A percentile compares a stretch with the other conserved stretches of the same genome.
Conservation (phyloP, 495 filamentous ascomycete genomes). For the Pyronema domesticum region DNA sequence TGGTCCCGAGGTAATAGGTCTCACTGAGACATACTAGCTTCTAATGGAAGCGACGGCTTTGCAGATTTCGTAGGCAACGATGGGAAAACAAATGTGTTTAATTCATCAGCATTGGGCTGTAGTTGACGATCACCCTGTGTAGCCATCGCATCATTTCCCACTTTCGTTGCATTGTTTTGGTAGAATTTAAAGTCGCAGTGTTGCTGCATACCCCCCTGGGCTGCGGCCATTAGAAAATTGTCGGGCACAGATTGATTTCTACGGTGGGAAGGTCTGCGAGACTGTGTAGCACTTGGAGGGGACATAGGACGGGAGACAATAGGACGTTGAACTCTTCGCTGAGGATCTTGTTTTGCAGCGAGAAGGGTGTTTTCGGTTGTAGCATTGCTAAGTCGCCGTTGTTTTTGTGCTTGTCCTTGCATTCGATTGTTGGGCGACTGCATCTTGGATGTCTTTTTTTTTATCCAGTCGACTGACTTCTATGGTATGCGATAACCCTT, state of each 20-base stretch:
- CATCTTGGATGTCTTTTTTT: slow-evolving; percentile 10
- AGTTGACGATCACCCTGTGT: background rate
- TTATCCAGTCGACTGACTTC: background rate
- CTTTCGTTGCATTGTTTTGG: slow-evolving; percentile 9
- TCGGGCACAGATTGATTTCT: slow-evolving; percentile 19
- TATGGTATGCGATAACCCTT: too few species aligned
- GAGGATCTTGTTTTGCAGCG: slow-evolving; percentile 20
- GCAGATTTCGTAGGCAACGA: background rate
- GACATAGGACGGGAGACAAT: slow-evolving; percentile 11
- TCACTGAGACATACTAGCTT: background rate
- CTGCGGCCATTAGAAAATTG: slow-evolving; percentile 18
- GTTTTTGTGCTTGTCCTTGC: slow-evolving; percentile 15
- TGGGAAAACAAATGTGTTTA: background rate
- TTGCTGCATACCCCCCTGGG: slow-evolving; percentile 8
- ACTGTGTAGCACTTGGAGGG: slow-evolving; percentile 12
- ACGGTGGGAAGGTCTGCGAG: slow-evolving; percentile 14
- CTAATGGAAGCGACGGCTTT: background rate
- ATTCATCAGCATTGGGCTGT: background rate
- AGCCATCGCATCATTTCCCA: background rate
- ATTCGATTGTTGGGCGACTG: slow-evolving; percentile 21
- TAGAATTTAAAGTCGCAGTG: slow-evolving; percentile 13
- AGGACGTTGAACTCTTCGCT: slow-evolving; percentile 11
- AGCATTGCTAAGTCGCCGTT: slow-evolving; percentile 13
- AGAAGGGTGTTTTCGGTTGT: slow-evolving; percentile 16
- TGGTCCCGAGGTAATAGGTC: slow-evolving; percentile 8